Evolutionary conservation across 176 grass and related monocot genomes (phyloP), one percentile per base, ranked within the genome.

Genomic region (Puccinellia tenuiflora): DNA sequence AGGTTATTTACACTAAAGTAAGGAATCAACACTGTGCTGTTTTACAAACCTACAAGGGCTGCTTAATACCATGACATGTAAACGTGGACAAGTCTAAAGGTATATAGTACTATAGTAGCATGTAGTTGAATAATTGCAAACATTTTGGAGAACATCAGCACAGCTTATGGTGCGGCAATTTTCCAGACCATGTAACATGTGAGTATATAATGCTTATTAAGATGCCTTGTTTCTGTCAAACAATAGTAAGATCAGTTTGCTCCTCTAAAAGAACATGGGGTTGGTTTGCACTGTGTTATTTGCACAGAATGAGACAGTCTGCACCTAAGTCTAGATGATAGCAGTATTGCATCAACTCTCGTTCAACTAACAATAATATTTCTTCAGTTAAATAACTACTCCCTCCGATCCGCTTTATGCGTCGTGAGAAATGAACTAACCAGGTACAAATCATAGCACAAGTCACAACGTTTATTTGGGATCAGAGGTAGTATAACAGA

Each of bases 371-470:
- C 21, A 77, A 81, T n/a, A 54, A 3, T 34, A 17, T 77, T 81
- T 81, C 53, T 42, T 82, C 18, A 77, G 7, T 78, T 42, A 34
- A 26, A 81, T 30, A 83, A 18, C n/a, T 64, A n/a, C n/a, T n/a
- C n/a, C n/a, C n/a, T n/a, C n/a, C n/a, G n/a, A n/a, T n/a, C n/a
- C n/a, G n/a, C n/a, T n/a, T n/a, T n/a, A n/a, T n/a, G n/a, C n/a
- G n/a, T n/a, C n/a, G n/a, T n/a, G n/a, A n/a, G n/a, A n/a, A n/a
- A n/a, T n/a, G n/a, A n/a, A n/a, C n/a, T n/a, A n/a, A n/a, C n/a
- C n/a, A n/a, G n/a, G n/a, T n/a, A n/a, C n/a, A n/a, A n/a, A n/a
- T n/a, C n/a, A n/a, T n/a, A n/a, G n/a, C n/a, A n/a, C n/a, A n/a
- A n/a, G n/a, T n/a, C n/a, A n/a, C n/a, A n/a, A n/a, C n/a, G n/a